Percentiles rank a stretch among this genome's conserved stretches.
These are phyloP conservation scores for Lipomyces kockii DNA, from an alignment of 805 yeast species.

Conservation along the genomic window DNA sequence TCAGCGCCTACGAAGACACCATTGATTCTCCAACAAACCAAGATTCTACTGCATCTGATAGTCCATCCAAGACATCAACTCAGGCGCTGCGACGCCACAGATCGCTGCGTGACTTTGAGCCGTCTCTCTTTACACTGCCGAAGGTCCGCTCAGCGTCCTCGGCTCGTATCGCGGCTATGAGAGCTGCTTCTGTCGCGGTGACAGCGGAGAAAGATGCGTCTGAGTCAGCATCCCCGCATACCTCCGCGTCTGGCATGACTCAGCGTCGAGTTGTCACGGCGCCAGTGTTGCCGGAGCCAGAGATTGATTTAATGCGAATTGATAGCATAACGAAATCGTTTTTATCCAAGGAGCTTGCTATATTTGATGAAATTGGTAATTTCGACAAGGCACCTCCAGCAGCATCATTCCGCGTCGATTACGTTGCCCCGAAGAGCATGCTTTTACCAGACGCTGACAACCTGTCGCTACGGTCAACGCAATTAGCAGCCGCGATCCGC, in stretches of 20 bases:
- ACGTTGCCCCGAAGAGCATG: neutral
- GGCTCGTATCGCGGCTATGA: neutral
- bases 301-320: slow-evolving; percentile 1
- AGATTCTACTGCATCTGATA: neutral
- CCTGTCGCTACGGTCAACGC: neutral
- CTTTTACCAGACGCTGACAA: neutral
- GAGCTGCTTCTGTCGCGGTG: slow-evolving; percentile 1
- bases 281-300: neutral
- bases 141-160: slow-evolving; percentile 8
- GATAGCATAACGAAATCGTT: slow-evolving; percentile 15
- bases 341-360: slow-evolving; percentile 19
- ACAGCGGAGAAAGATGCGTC: neutral
- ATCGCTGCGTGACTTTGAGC: slow-evolving; percentile 8
- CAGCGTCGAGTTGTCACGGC: slow-evolving; percentile 12
- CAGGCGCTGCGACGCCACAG: neutral
- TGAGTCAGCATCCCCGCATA: neutral
- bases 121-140: slow-evolving; percentile 2
- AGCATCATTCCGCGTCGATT: neutral
- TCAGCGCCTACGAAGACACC: slow-evolving; percentile 18
- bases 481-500: neutral
- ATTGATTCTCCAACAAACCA: neutral
- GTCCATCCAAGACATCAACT: neutral
- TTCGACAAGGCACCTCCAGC: slow-evolving; percentile 11
- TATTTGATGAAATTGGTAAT: slow-evolving; percentile 22
- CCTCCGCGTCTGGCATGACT: neutral